Base-by-base conservation (phyloP, 768 basidiomycete species). In the Termitomyces heimii region DNA sequence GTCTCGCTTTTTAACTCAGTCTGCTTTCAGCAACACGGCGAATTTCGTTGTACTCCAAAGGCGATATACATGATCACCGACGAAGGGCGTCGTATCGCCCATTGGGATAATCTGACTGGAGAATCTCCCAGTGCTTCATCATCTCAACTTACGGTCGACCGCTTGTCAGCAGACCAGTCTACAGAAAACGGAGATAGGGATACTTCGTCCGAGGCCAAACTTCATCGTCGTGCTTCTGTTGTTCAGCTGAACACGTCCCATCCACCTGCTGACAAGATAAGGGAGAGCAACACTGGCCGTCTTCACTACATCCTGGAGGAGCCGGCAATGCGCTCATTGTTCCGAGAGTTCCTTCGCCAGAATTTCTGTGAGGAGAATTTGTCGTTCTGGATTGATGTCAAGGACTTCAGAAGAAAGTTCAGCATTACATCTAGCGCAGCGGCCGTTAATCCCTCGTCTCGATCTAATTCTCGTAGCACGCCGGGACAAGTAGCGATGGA, bases 321-420 rank as follows among this genome's bases (percentile, higher is more conserved):
- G 60, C 91, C 95, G 0, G 86, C 88, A 31, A 76, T 95, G 37
- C 85, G 97, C 14, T 82, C 84, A 3, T 76, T 98, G 50, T 99
- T 99, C 82, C 86, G 97, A 58, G 97, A 98, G 62, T 96, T 94
- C 77, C 73, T 99, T 54, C 83, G 92, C 32, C 80, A 84, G 55
- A 98, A 98, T 71, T 98, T 97, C 70, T 98, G 93, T 74, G 97
- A 99, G 68, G 97, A 99, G 77, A 99, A 99, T 69, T 75, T 99
- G 62, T 88, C 89, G 47, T 99, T 98, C 75, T 99, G 94, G 91
- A 70, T 98, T 55, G 97, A 99, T 67, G 95, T 98, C 3, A 83
- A 93, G 69, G 97, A 99, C 69, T 97, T 99, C 77, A 95, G 94
- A 74, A 84, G 88, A 66, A 89, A 94, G 69, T 99, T 99, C 75